Evolutionary conservation across 179 eudicot species (phyloP).

Genomic region (Spinacia oleracea): DNA sequence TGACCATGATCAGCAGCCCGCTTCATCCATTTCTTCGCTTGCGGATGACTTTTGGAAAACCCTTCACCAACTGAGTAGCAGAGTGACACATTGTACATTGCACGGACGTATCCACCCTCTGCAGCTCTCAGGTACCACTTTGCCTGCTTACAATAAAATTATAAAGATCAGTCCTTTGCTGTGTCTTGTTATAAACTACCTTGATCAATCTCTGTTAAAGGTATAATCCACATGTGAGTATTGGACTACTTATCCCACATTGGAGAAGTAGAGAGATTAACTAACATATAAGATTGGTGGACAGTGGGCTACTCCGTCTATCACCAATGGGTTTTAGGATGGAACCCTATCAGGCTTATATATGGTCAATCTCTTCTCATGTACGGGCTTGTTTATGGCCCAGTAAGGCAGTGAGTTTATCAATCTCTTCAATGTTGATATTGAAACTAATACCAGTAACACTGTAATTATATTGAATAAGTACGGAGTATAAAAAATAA

Average conservation of each 20-base stretch:
- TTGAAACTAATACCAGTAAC: neutral
- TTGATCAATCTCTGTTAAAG: neutral
- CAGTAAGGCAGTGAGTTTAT: too few species aligned
- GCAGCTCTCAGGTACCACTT: slow-evolving; percentile 84
- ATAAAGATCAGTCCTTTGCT: neutral
- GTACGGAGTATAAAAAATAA: neutral
- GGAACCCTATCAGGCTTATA: too few species aligned
- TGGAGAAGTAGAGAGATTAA: too few species aligned
- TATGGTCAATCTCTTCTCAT: too few species aligned
- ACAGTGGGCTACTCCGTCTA: too few species aligned
- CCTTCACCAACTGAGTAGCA: slow-evolving; percentile 87
- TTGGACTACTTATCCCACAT: too few species aligned
- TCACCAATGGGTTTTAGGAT: too few species aligned
- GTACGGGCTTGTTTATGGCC: too few species aligned
- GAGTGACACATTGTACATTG: slow-evolving; percentile 82
- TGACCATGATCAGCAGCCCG: slow-evolving; percentile 93
- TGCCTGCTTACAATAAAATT: slow-evolving; percentile 53
- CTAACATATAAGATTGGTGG: too few species aligned
- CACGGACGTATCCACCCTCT: slow-evolving; percentile 85
- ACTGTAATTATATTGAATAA: neutral
- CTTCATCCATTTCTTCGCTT: slow-evolving; percentile 95
- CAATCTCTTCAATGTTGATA: neutral
- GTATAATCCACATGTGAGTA: too few species aligned
- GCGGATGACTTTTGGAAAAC: slow-evolving; percentile 47
- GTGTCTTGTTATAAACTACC: neutral